These are phyloP conservation scores for Xylariales sp. DNA, from an alignment of 2,329 filamentous ascomycete species.

Conservation along the genomic window DNA sequence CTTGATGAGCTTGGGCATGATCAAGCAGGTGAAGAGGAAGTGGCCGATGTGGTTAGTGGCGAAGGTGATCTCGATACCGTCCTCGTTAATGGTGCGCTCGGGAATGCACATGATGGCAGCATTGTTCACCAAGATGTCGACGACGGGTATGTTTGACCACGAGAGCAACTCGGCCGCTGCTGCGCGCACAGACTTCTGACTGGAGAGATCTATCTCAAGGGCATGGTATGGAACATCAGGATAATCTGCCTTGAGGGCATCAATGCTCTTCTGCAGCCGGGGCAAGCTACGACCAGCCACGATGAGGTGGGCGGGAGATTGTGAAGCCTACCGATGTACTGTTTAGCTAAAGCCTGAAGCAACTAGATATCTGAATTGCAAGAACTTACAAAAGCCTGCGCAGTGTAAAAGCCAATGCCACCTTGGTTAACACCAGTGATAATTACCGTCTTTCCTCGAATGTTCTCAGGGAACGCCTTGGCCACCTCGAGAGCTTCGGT, in stretches of 20 bases:
- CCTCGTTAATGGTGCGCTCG: constrained; percentile 19
- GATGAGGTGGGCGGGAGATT: constrained; percentile 27
- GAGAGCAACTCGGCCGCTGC: constrained; percentile 28
- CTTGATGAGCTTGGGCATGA: constrained; percentile 18
- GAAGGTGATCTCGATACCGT: constrained; percentile 27
- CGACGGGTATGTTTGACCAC: constrained; percentile 17
- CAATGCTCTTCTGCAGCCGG: constrained; percentile 24
- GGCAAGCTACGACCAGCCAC: constrained; percentile 26
- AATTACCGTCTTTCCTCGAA: constrained; percentile 31
- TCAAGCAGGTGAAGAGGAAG: constrained; percentile 22
- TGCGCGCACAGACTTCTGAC: constrained; percentile 28
- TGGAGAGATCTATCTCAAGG: constrained; percentile 33
- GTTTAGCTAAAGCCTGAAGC: neutral
- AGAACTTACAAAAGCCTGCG: constrained; percentile 27
- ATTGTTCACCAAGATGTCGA: constrained; percentile 21
- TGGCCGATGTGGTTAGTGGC: constrained; percentile 30
- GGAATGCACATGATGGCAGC: constrained; percentile 39
- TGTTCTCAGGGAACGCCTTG: constrained; percentile 24
- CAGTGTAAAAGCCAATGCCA: constrained; percentile 29
- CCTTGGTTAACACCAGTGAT: constrained; percentile 29
- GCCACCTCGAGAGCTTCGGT: constrained; percentile 35
- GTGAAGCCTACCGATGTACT: constrained; percentile 17
- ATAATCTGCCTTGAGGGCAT: constrained; percentile 20
- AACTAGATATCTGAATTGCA: neutral
- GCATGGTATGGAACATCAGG: constrained; percentile 24